Percentiles rank a stretch among this genome's conserved stretches.
Evolutionary conservation across 192 early-diverging fungal genomes (phyloP).

Genomic region (Coemansia sp.): DNA sequence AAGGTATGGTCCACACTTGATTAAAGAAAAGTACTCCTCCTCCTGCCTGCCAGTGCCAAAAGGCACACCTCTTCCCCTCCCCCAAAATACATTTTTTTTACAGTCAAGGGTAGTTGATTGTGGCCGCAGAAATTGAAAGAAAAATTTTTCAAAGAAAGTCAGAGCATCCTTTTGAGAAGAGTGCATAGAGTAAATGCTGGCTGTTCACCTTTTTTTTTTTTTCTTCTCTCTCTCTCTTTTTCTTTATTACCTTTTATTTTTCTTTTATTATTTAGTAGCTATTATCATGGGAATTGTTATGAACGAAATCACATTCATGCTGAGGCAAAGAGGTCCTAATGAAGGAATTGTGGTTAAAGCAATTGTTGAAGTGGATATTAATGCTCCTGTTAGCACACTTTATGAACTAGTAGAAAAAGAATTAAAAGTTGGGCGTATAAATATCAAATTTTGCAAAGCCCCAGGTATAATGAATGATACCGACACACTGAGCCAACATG

Average conservation of each 20-base stretch:
- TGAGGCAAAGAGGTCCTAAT: background rate
- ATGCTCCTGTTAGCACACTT: background rate
- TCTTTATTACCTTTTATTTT: background rate
- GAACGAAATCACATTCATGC: background rate
- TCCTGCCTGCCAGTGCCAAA: no score
- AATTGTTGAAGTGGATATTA: background rate
- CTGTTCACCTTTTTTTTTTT: background rate
- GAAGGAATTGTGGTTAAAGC: background rate
- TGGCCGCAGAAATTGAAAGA: no score
- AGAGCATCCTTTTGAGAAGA: no score
- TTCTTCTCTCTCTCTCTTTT: background rate
- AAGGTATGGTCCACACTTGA: no score
- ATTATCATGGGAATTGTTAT: background rate
- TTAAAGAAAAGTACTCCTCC: no score
- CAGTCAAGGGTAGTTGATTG: no score
- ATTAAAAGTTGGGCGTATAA: background rate
- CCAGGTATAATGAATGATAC: background rate
- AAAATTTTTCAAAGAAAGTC: no score
- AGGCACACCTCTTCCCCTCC: no score
- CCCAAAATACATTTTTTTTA: no score
- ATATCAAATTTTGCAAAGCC: background rate
- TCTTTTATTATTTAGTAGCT: no score
- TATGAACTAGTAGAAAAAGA: background rate
- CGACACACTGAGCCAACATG: background rate
- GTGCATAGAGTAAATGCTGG: no score